A percentile compares a stretch with the other conserved stretches of the same genome.
These are phyloP conservation scores for Trypanosoma conorhini DNA, from an alignment of 208 protist species.

Conservation along the genomic window DNA sequence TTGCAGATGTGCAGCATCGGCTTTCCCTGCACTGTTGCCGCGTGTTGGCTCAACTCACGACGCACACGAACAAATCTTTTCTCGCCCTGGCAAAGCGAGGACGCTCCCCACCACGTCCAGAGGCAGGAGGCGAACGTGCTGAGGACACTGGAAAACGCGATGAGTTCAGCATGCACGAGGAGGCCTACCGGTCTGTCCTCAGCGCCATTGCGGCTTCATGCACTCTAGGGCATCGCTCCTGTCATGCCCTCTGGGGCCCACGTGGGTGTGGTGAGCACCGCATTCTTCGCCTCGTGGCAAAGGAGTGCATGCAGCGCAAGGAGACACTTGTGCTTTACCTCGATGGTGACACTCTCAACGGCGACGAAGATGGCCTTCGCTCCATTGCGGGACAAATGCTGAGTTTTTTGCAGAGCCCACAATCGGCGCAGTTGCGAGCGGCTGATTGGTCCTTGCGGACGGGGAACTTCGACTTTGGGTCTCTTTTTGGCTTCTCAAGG, in stretches of 20 bases:
- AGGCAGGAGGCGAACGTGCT: neutral
- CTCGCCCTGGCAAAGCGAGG: slow-evolving; percentile 33
- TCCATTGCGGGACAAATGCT: slow-evolving; percentile 72
- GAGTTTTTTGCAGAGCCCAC: slow-evolving; percentile 53
- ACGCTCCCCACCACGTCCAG: slow-evolving; percentile 21
- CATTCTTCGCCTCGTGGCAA: slow-evolving; percentile 62
- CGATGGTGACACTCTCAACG: slow-evolving; percentile 60
- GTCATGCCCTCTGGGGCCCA: slow-evolving; percentile 76
- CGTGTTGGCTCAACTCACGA: slow-evolving; percentile 31
- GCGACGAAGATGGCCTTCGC: slow-evolving; percentile 62
- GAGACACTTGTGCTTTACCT: slow-evolving; percentile 69
- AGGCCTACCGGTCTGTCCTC: slow-evolving; percentile 60
- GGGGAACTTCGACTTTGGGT: slow-evolving; percentile 78
- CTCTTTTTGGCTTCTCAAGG: slow-evolving; percentile 67
- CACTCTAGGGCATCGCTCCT: slow-evolving; percentile 71
- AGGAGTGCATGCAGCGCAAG: slow-evolving; percentile 47
- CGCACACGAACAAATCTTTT: slow-evolving; percentile 27
- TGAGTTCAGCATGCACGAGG: slow-evolving; percentile 41
- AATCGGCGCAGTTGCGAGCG: slow-evolving; percentile 48
- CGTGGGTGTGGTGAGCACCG: slow-evolving; percentile 72
- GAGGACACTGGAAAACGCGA: slow-evolving; percentile 11
- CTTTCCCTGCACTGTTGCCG: slow-evolving; percentile 37
- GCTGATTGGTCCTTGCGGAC: slow-evolving; percentile 52
- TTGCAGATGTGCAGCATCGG: slow-evolving; percentile 36
- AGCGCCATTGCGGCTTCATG: slow-evolving; percentile 75